These are phyloP conservation scores for Solanum bulbocastanum DNA, from an alignment of 257 asterid species.

Conservation along the genomic window DNA sequence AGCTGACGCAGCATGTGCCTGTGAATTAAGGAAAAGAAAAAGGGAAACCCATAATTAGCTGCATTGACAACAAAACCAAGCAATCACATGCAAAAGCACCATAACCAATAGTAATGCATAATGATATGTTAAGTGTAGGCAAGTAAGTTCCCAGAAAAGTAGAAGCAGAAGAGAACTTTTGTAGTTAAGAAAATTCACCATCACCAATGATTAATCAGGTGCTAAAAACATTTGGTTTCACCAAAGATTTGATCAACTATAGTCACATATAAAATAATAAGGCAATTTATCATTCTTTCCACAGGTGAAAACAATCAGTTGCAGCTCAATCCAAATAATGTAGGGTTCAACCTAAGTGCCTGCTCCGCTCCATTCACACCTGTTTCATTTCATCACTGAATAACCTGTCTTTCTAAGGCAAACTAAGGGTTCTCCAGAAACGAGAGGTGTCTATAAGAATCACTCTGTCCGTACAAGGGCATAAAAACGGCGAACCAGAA, in stretches of 20 bases:
- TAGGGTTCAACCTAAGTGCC: neutral
- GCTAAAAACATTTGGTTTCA: neutral
- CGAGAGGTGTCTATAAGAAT: neutral
- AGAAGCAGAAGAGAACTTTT: neutral
- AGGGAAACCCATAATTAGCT: neutral
- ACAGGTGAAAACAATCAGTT: neutral
- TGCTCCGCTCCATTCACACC: neutral
- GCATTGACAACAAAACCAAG: neutral
- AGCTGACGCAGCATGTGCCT: slow-evolving; percentile 99
- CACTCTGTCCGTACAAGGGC: neutral
- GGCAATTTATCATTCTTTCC: neutral
- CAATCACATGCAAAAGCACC: neutral
- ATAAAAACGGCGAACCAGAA: neutral
- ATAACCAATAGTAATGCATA: neutral
- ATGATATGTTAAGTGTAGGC: neutral
- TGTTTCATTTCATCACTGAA: neutral
- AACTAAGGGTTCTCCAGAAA: neutral
- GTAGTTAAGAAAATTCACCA: neutral
- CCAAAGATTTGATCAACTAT: neutral
- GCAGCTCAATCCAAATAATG: neutral
- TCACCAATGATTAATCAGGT: neutral
- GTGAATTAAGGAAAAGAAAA: slow-evolving; percentile 7
- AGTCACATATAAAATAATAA: neutral
- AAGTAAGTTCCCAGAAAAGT: neutral
- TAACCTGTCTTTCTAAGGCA: neutral